A percentile compares a stretch with the other conserved stretches of the same genome.
Evolutionary conservation across 164 flowering plant species (phyloP).

Genomic region (Chloranthus sessilifolius): DNA sequence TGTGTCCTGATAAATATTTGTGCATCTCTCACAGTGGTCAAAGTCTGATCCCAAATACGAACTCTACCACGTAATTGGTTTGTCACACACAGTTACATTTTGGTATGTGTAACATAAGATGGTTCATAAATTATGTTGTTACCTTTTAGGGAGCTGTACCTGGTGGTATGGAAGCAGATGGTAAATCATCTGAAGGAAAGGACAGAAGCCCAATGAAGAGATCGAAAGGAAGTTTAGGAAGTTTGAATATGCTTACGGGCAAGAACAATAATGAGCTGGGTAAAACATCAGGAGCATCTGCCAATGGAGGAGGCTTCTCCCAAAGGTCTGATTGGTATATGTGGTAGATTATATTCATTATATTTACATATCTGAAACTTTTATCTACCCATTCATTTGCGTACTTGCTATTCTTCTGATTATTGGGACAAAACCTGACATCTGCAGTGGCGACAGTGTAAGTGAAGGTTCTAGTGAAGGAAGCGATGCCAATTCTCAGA

Average conservation of each 20-base stretch:
- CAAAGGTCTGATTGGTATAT: conserved; percentile 57
- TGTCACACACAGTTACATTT: too few species aligned
- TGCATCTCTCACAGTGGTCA: too few species aligned
- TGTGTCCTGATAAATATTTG: too few species aligned
- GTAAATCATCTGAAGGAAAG: conserved; percentile 72
- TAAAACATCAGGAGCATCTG: conserved; percentile 54
- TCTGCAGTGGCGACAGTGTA: conserved; percentile 83
- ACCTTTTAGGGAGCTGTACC: conserved; percentile 50
- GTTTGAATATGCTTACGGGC: conserved; percentile 62
- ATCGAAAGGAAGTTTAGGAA: conserved; percentile 75
- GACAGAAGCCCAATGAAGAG: conserved; percentile 86
- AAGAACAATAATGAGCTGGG: conserved; percentile 43
- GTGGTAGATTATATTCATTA: conserved; percentile 2
- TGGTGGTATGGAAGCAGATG: conserved; percentile 58
- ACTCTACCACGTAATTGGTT: too few species aligned
- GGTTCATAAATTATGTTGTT: too few species aligned
- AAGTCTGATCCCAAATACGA: too few species aligned
- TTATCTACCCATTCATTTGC: not conserved
- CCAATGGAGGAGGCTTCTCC: conserved; percentile 63
- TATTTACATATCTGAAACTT: not conserved
- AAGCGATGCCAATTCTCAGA: conserved; percentile 90
- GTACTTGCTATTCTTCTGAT: conserved; percentile 9
- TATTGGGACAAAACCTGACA: conserved; percentile 13
- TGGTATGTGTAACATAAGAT: too few species aligned
- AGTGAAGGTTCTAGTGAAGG: conserved; percentile 96